Percentiles rank a stretch among this genome's conserved stretches.
Evolutionary conservation across 441 rosid species (phyloP).

Genomic region (Pelargonium citronellum): DNA sequence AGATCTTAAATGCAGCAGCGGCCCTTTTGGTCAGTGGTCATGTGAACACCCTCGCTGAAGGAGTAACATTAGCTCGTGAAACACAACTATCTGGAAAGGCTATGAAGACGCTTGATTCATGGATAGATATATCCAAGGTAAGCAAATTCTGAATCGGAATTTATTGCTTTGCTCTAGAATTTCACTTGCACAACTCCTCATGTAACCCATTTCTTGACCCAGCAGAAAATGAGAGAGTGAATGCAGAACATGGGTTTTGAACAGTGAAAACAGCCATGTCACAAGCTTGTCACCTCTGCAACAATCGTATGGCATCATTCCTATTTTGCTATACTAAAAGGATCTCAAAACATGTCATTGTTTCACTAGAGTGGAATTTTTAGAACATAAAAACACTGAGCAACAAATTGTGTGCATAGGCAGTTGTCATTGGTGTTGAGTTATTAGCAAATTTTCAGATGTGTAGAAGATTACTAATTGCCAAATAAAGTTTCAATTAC

Average conservation of each 20-base stretch:
- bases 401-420: too few relatives aligned
- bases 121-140: constrained; percentile 57
- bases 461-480: too few relatives aligned
- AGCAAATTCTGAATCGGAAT: constrained; percentile 10
- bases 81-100: constrained; percentile 72
- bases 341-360: too few relatives aligned
- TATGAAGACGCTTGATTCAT: constrained; percentile 52
- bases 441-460: too few relatives aligned
- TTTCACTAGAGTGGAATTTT: too few relatives aligned
- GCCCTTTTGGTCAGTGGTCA: constrained; percentile 63
- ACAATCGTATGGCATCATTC: background rate
- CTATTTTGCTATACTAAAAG: too few relatives aligned
- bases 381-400: too few relatives aligned
- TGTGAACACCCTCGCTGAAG: constrained; percentile 55
- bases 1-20: constrained; percentile 92
- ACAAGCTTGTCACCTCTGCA: background rate
- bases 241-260: background rate
- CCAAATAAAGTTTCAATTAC: too few relatives aligned
- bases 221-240: background rate
- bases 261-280: background rate
- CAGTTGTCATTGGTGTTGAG: too few relatives aligned
- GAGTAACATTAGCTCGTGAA: constrained; percentile 67
- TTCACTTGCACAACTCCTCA: background rate
- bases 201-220: background rate
- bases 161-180: background rate